Evolutionary conservation across 441 rosid species (phyloP).

Genomic region (Pelargonium cotyledonis): DNA sequence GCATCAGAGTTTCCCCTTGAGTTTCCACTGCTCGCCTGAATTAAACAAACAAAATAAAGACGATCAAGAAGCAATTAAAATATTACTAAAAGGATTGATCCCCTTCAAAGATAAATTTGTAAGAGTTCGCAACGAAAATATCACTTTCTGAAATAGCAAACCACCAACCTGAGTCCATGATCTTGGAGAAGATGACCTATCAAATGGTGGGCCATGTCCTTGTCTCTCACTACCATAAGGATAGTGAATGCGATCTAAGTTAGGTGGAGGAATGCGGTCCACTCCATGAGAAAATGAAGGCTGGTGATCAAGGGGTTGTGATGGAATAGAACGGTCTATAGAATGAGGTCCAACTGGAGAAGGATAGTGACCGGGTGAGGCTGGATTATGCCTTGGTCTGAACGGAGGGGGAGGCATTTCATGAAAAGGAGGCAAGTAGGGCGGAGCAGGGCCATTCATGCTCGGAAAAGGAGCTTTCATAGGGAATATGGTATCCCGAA

Average conservation of each 20-base stretch:
- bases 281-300: slow-evolving; percentile 40
- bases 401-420: slow-evolving; percentile 61
- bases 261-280: slow-evolving; percentile 31
- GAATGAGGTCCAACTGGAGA: slow-evolving; percentile 48
- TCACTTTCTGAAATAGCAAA: slow-evolving; percentile 6
- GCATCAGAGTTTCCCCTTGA: slow-evolving; percentile 28
- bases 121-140: background rate
- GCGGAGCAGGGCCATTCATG: slow-evolving; percentile 32
- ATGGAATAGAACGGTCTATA: slow-evolving; percentile 32
- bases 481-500: slow-evolving; percentile 55
- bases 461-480: slow-evolving; percentile 27
- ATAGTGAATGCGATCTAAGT: slow-evolving; percentile 29
- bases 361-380: slow-evolving; percentile 56
- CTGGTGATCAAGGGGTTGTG: slow-evolving; percentile 37
- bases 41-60: background rate
- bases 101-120: background rate
- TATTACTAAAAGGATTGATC: background rate
- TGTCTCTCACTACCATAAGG: slow-evolving; percentile 42
- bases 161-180: slow-evolving; percentile 59
- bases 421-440: slow-evolving; percentile 53
- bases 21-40: slow-evolving; percentile 2
- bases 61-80: background rate
- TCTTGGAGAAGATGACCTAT: slow-evolving; percentile 58
- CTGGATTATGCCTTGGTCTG: slow-evolving; percentile 56
- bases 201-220: slow-evolving; percentile 59